Base-by-base conservation (phyloP, 805 yeast species). In the Tetrapisispora pingtungensis region DNA sequence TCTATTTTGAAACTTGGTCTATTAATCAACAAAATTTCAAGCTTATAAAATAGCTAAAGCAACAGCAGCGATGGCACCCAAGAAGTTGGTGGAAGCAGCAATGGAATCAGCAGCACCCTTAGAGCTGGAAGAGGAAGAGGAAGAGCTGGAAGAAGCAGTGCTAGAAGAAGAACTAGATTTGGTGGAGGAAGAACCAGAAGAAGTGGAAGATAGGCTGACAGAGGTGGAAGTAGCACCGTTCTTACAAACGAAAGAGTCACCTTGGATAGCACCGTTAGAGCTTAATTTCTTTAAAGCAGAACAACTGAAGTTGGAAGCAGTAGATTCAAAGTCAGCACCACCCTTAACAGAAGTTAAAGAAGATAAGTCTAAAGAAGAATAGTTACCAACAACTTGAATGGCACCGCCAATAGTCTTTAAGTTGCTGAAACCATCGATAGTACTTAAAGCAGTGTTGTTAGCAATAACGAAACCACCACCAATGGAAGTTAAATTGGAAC, bases 401-500 rank as follows among this genome's bases (percentile, higher is more conserved):
- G 97, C 93, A 77, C 98, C 97, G 63, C 84, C 85, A 58, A 90
- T 78, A 48, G 84, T 67, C 64, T 73, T 68, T 60, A 93, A 74
- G 53, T 73, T 62, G 56, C 80, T 80, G 78, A 93, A 85, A 63
- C 87, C 90, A 47, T 72, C 72, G 62, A 90, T 72, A 46, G 73
- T 57, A 41, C 63, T 66, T 64, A 90, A 79, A 44, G 74, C 67
- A 53, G 85, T 70, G 83, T 93, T 93, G 80, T 88, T 86, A 52
- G 84, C 78, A 62, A 93, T 72, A 58, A 77, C 81, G 67, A 93
- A 84, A 68, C 96, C 98, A 77, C 98, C 97, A 66, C 90, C 94
- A 59, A 93, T 72, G 41, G 75, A 52, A 49, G 80, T 72, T 68
- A 93, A 78, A 63, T 74, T 66, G 42, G 84, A 71, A 74, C 87